Evolutionary conservation across 169 alveolate genomes (phyloP).

Genomic region (Condylostoma magnum): DNA sequence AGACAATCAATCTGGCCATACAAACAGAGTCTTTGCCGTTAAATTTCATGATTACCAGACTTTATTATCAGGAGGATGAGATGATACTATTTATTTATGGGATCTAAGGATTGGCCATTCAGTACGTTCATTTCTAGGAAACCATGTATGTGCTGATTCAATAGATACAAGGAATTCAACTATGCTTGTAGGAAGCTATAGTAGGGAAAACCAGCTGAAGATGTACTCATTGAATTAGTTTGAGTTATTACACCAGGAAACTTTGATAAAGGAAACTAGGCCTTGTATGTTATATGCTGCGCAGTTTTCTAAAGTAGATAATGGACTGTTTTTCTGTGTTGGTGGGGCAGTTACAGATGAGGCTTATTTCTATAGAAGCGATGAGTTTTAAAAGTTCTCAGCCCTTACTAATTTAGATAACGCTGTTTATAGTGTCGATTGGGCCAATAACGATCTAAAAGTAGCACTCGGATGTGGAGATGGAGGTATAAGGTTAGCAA

Average conservation of each 20-base stretch:
- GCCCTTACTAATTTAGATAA: background rate
- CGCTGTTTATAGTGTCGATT: constrained; percentile 34
- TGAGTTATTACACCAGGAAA: background rate
- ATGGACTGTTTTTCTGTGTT: constrained; percentile 14
- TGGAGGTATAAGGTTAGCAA: constrained; percentile 28
- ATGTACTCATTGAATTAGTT: constrained; percentile 67
- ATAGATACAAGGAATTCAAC: constrained; percentile 63
- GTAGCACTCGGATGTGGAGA: constrained; percentile 47
- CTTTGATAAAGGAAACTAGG: background rate
- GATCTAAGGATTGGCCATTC: constrained; percentile 73
- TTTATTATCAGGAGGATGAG: constrained; percentile 87
- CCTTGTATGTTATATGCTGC: constrained; percentile 38
- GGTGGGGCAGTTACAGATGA: constrained; percentile 36
- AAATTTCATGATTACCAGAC: constrained; percentile 66
- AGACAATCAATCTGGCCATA: constrained; percentile 70
- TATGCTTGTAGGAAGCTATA: constrained; percentile 83
- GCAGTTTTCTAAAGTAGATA: constrained; percentile 25
- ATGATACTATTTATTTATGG: constrained; percentile 72
- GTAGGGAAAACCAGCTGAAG: constrained; percentile 71
- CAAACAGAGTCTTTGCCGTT: constrained; percentile 77
- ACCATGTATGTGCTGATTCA: constrained; percentile 83
- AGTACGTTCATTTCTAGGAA: constrained; percentile 71
- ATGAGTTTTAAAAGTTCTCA: background rate
- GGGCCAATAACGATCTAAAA: background rate
- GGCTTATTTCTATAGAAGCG: constrained; percentile 6